These are phyloP conservation scores for Glutinoglossum americanum DNA, from an alignment of 495 filamentous ascomycete species.

Conservation along the genomic window DNA sequence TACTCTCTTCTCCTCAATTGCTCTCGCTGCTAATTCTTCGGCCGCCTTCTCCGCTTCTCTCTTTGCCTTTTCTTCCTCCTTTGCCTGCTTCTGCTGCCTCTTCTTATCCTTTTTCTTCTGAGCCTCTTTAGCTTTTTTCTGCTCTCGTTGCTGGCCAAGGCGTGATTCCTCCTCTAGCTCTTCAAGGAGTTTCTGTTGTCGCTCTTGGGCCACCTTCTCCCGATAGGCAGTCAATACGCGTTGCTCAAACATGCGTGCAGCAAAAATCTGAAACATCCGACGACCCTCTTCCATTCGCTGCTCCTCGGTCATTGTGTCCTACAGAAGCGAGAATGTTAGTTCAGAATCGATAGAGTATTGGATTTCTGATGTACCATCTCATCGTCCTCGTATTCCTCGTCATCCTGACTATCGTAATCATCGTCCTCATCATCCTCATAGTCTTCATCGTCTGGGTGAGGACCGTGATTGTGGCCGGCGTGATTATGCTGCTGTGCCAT, in stretches of 20 bases:
- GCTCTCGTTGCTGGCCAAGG: constrained; percentile 53
- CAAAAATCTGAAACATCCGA: constrained; percentile 99
- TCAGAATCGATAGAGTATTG: neutral
- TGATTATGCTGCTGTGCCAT: constrained; percentile 10
- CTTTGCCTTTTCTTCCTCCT: constrained; percentile 72
- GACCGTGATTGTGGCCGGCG: constrained; percentile 34
- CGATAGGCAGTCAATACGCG: constrained; percentile 89
- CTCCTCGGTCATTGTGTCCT: constrained; percentile 94
- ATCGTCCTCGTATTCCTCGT: constrained; percentile 69
- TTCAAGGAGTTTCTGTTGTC: constrained; percentile 75
- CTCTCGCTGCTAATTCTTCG: constrained; percentile 61
- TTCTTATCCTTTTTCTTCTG: constrained; percentile 86
- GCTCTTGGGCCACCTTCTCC: constrained; percentile 85
- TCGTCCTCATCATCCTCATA: constrained; percentile 73
- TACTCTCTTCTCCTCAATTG: constrained; percentile 53
- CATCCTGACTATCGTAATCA: constrained; percentile 70
- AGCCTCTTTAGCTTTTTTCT: constrained; percentile 83
- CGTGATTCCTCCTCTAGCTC: constrained; percentile 72
- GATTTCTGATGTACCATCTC: constrained; percentile 37
- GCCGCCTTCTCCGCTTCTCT: constrained; percentile 76
- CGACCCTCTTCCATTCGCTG: constrained; percentile 98
- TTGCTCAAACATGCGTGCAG: constrained; percentile 97
- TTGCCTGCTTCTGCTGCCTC: constrained; percentile 58
- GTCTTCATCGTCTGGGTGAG: constrained; percentile 52
- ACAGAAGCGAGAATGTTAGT: constrained; percentile 13